Evolutionary conservation across 106 monocot species (phyloP), one percentile per base, ranked within the genome.

Genomic region (Cymbidium sinense): DNA sequence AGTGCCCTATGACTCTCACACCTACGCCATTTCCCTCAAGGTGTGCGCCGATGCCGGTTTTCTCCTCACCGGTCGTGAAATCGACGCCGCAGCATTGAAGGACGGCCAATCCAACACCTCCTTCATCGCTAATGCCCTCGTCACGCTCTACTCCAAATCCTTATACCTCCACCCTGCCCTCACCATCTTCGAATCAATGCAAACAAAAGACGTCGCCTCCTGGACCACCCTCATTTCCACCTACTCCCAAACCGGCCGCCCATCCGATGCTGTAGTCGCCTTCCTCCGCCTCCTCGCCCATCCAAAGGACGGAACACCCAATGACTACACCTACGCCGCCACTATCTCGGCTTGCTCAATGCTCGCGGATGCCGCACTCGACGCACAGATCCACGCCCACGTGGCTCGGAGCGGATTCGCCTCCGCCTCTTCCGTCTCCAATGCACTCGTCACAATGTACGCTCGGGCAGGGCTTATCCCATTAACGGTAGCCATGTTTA

Each of bases 221-320:
- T 96, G 96, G 93, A 96, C 93, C n/a, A 86, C 87, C 33, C 27
- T 84, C 28, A 91, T 96, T 18, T 70, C 93, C 18, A 73, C 89
- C 5, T 85, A 88, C 44, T 79, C 78, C 50, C 86, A 89, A 29
- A 85, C 79, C 23, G 91, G 91, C 9, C 77, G 73, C 1, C 75
- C 80, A 28, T 47, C 47, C 47, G 47, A 47, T 13, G 47, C 47
- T 13, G 4, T 91, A n/a, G 43, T 50, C 29, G 61, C 82, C n/a
- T 96, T 93, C 52, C 30, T 83, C 21, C 11, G 5, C 34, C 89
- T 96, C 89, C 76, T 55, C 1, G 77, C 37, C 29, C 21, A 33
- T 2, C 62, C 62, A 17, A 79, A 73, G 2, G 84, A 47, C 9
- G 77, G 80, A 5, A 65, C 27, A 4, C 96, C 96, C 8, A 96